Base-by-base conservation (phyloP, 116 monocot genomes). In the Zostera marina region DNA sequence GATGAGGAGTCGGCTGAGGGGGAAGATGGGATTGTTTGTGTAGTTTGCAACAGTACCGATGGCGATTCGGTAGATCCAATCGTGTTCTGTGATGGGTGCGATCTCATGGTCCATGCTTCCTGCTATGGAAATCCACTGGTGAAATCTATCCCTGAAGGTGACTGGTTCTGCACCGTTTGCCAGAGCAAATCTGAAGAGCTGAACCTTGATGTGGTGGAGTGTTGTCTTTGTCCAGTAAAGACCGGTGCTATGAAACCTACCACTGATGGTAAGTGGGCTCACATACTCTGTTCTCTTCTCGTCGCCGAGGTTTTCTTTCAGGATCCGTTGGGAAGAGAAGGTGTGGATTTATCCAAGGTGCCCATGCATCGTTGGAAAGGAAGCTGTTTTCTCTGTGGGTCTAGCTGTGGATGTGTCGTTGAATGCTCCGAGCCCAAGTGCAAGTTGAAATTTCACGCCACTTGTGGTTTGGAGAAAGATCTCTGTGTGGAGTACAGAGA, bases 21-120 rank as follows among this genome's bases (percentile, higher is more conserved):
- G 0, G 82, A 90, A 8, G 90, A 90, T 23, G 90, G 98, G 10
- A 57, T 98, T 17, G 8, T 75, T 16, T 96, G 96, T 47, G 76
- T 79, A 0, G 80, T 96, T 1, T 96, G 96, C 71, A 16, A 60
- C 44, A 76, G 89, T 79, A 89, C 96, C 1, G 96, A 96, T 68
- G 96, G 73, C 13, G 49, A 96, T 3, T 76, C 79, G 0, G 8
- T 40, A 15, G 80, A 96, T 60, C 90, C 96, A 9, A 96, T 96
- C 63, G 96, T 96, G 7, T 81, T 96, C 70, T 96, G 96, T 72
- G 90, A 96, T 49, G 96, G 96, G 46, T 96, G 96, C 62, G 85
- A 85, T 11, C 70, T 89, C 13, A 85, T 70, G 76, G 96, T 89
- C 24, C 96, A 96, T 63, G 73, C 78, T 45, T 66, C 75, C 41